A percentile compares a stretch with the other conserved stretches of the same genome.
Evolutionary conservation across 257 asterid species (phyloP).

Genomic region (Solanum okadae): DNA sequence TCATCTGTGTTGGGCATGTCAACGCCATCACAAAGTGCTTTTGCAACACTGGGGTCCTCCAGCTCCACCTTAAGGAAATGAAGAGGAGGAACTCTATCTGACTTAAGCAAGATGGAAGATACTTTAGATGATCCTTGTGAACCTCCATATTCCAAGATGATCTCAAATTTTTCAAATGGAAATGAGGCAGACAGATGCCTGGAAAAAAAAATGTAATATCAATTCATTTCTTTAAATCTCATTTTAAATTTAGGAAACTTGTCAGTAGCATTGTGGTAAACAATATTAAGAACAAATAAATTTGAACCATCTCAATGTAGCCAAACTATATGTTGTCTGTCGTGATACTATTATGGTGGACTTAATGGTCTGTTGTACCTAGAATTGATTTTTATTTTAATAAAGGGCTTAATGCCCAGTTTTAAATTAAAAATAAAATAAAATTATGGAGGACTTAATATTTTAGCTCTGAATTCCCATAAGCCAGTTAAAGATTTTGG

Average conservation of each 20-base stretch:
- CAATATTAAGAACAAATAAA: background rate
- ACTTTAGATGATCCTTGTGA: slow-evolving; percentile 38
- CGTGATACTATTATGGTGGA: background rate
- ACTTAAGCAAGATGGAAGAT: slow-evolving; percentile 25
- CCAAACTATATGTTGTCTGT: background rate
- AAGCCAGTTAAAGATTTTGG: background rate
- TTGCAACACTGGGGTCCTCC: slow-evolving; percentile 29
- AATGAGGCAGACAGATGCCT: slow-evolving; percentile 45
- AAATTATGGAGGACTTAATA: background rate
- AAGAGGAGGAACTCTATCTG: slow-evolving; percentile 26
- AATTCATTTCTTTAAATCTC: slow-evolving; percentile 10
- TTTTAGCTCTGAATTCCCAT: background rate
- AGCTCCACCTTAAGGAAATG: slow-evolving; percentile 54
- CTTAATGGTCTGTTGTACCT: background rate
- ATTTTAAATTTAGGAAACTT: background rate
- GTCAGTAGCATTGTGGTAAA: background rate
- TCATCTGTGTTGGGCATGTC: slow-evolving; percentile 18
- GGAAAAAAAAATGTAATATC: slow-evolving; percentile 8
- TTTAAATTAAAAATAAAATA: no score
- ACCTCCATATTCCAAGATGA: slow-evolving; percentile 68
- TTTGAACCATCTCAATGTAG: background rate
- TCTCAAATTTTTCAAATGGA: slow-evolving; percentile 38
- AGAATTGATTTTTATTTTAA: no score
- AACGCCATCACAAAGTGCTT: slow-evolving; percentile 40
- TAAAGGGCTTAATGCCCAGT: no score